phyloP scores from a whole-genome alignment of 139 green algal species.

The Chlorella sp. region DNA sequence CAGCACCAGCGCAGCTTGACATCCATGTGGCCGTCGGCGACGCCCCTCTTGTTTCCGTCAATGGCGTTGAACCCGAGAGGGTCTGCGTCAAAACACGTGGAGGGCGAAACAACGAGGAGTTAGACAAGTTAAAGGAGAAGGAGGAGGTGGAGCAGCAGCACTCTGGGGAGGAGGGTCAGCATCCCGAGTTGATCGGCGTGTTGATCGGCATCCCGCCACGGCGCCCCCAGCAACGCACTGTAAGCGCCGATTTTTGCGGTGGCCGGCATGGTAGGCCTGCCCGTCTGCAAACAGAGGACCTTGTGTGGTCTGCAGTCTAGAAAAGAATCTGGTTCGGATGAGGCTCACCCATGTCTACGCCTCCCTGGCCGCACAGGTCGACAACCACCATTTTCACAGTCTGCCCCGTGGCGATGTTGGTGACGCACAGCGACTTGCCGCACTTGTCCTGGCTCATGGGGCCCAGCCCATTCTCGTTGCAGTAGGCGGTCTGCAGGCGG shows the following conservation, averaged over 20 bases:
- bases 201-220: no score
- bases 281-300: no score
- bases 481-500: constrained; percentile 27
- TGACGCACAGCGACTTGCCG: constrained; percentile 10
- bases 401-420: constrained; percentile 20
- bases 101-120: no score
- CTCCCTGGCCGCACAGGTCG: constrained; percentile 23
- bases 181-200: no score
- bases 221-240: no score
- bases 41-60: not conserved
- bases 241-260: no score
- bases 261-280: no score
- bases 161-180: no score
- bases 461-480: constrained; percentile 7
- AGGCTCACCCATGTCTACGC: constrained; percentile 16
- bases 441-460: constrained; percentile 31
- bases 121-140: not conserved
- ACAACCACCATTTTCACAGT: constrained; percentile 1
- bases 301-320: no score
- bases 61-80: constrained; percentile 9
- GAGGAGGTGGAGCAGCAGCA: not conserved
- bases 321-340: no score
- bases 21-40: constrained; percentile 15
- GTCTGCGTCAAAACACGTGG: not conserved
- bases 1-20: not conserved